Percentiles rank a stretch among this genome's conserved stretches.
Conservation (phyloP, 2,329 filamentous ascomycete genomes). For the Penicillium sp. region DNA sequence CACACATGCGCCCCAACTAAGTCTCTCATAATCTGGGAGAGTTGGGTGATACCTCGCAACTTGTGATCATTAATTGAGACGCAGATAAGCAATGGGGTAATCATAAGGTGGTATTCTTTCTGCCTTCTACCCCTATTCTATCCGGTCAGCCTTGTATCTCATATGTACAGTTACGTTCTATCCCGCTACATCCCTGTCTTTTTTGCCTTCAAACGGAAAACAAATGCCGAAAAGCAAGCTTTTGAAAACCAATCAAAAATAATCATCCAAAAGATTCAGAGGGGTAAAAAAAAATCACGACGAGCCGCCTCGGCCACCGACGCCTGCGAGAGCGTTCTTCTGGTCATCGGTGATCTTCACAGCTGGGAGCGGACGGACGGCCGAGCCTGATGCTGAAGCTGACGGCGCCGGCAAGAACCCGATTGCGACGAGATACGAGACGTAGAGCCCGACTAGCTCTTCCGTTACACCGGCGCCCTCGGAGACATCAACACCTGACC, state of each 20-base stretch:
- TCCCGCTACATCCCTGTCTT: background rate
- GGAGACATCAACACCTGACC: constrained; percentile 63
- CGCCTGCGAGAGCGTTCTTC: constrained; percentile 55
- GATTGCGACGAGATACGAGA: constrained; percentile 66
- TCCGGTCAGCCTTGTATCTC: background rate
- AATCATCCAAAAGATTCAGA: constrained; percentile 3
- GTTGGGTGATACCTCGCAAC: background rate
- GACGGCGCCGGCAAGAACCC: constrained; percentile 61
- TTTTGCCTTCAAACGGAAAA: background rate
- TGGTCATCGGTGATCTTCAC: constrained; percentile 53
- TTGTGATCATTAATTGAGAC: constrained; percentile 1
- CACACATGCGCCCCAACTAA: background rate
- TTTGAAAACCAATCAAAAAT: background rate
- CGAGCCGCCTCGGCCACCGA: constrained; percentile 57
- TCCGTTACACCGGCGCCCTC: constrained; percentile 61
- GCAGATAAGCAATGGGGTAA: constrained; percentile 1
- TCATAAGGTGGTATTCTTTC: constrained; percentile 3
- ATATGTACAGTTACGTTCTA: background rate
- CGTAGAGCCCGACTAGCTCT: constrained; percentile 67
- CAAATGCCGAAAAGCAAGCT: background rate
- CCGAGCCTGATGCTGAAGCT: constrained; percentile 20
- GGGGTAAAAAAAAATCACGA: constrained; percentile 25
- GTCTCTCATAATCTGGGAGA: background rate
- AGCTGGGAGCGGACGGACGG: constrained; percentile 47
- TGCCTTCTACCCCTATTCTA: constrained; percentile 4